Conservation (phyloP, 179 eudicot species). For the Silene coronaria region DNA sequence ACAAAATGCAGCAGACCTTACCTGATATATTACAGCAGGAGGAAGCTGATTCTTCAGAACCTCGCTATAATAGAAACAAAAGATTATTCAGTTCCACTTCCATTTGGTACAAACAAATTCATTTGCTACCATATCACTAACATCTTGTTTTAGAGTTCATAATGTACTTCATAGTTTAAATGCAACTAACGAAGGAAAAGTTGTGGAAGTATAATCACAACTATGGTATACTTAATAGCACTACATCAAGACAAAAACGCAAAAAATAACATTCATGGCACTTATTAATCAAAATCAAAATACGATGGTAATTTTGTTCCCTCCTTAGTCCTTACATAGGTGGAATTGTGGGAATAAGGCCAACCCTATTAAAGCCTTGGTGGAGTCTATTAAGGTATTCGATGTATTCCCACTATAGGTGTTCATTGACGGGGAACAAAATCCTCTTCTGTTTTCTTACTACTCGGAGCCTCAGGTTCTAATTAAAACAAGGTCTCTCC, state of each 20-base stretch:
- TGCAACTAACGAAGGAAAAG: neutral
- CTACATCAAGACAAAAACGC: neutral
- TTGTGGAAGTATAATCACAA: neutral
- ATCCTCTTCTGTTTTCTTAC: no score
- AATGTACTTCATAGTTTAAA: neutral
- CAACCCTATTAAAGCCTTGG: neutral
- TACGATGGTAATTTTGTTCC: neutral
- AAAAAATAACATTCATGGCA: neutral
- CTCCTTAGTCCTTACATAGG: neutral
- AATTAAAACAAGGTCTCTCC: no score
- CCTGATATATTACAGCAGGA: constrained; percentile 70
- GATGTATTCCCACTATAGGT: no score
- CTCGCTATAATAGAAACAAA: constrained; percentile 44
- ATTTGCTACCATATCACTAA: neutral
- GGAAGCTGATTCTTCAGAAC: constrained; percentile 63
- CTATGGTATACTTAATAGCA: neutral
- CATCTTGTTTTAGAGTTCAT: neutral
- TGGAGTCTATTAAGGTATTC: neutral
- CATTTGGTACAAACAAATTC: neutral
- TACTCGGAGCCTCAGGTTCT: no score
- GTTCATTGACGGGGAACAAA: no score
- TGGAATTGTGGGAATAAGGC: neutral
- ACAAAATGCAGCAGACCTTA: constrained; percentile 17
- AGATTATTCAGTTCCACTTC: neutral
- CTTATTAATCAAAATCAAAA: neutral